Evolutionary conservation across 140 eudicot species (phyloP), one percentile per base, ranked within the genome.

Genomic region (Flaveria floridana): DNA sequence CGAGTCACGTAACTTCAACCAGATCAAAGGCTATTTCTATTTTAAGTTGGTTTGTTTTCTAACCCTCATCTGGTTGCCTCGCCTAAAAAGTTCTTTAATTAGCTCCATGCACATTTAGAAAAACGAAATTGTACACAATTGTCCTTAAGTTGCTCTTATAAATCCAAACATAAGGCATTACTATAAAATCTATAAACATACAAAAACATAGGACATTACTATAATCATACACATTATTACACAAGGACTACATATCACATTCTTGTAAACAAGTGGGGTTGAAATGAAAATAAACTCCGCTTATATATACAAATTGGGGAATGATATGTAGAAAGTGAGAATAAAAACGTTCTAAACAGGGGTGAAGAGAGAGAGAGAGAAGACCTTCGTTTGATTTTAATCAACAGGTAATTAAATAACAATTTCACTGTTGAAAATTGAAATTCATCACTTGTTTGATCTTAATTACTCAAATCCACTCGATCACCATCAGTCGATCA

Each of bases 331-430:
- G 74, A 72, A 57, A 63, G 56, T 37, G 64, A 72, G 72, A 67
- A 58, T 47, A 58, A 30, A 71, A 59, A 58, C 78, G 56, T 46
- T 55, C 41, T 14, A 72, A 56, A 39, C 56, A 39, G 74, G 61
- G 61, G 1, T 23, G 77, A 19, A 75, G 79, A 75, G 64, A 47
- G 79, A 62, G 78, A 62, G 78, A 73, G 70, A 25, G 30, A 44
- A 26, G 53, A 65, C 55, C 55, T 51, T 39, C 52, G 41, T 75
- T 75, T 75, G 73, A 75, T 65, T 75, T 76, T 76, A 55, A 70
- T 66, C 6, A 64, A 14, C 69, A 73, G 79, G 79, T 79, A 72
- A 13, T 26, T 61, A 39, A 65, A 47, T 68, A 69, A 28, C 13
- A 68, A 30, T 8, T 13, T 63, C 74, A 34, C 66, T 48, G 52